Evolutionary conservation across 2,329 filamentous ascomycete species (phyloP).

Genomic region (Trichophyton schoenleinii): DNA sequence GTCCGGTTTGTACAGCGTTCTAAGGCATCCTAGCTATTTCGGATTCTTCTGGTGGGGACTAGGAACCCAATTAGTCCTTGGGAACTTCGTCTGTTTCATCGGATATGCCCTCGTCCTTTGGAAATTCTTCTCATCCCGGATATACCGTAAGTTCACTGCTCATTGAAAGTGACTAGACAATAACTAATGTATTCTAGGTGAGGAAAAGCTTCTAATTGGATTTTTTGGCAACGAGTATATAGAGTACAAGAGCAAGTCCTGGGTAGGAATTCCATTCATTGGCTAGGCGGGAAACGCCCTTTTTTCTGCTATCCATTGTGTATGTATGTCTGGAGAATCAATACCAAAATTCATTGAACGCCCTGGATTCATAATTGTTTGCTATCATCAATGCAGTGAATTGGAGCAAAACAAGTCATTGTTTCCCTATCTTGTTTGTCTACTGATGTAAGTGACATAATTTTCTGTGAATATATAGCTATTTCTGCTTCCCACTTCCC

Average conservation of each 20-base stretch:
- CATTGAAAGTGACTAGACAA: neutral
- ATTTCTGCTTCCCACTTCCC: too few species aligned
- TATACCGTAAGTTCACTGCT: constrained; percentile 43
- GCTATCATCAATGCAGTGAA: neutral
- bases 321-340: neutral
- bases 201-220: constrained; percentile 62
- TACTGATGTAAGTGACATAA: too few species aligned
- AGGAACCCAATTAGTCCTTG: constrained; percentile 83
- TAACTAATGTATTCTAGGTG: constrained; percentile 36
- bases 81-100: constrained; percentile 66
- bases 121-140: constrained; percentile 68
- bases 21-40: constrained; percentile 89
- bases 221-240: constrained; percentile 82
- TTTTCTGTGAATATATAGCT: too few species aligned
- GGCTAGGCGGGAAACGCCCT: constrained; percentile 17
- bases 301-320: neutral
- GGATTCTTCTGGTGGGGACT: constrained; percentile 98
- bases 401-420: neutral
- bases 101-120: constrained; percentile 66
- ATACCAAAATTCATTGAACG: neutral
- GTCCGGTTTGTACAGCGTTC: constrained; percentile 58
- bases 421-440: neutral
- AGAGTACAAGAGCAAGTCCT: constrained; percentile 56
- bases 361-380: too few species aligned
- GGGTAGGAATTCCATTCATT: constrained; percentile 72